Evolutionary conservation across 2,329 filamentous ascomycete species (phyloP), one percentile per base, ranked within the genome.

Genomic region (Mycosphaerella arachidis): DNA sequence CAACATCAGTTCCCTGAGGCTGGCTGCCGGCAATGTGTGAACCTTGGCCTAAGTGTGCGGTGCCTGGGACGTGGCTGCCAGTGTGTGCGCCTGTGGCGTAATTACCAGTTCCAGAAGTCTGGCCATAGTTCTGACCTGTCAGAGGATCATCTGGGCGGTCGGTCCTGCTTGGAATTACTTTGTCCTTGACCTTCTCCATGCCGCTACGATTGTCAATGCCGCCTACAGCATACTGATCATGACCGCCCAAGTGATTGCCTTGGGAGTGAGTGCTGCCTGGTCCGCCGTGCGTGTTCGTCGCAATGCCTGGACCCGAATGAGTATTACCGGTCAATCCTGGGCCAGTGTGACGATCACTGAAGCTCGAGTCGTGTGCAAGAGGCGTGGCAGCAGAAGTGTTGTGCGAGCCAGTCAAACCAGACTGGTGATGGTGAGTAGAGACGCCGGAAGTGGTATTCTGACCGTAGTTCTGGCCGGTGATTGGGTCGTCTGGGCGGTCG

Each of bases 151-250:
- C 61, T 40, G 61, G 61, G n/a, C 56, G 50, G 48, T 56, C 53
- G 16, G 58, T 50, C 29, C 61, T 48, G 52, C 56, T 58, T 40
- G 29, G 46, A 43, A 37, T 53, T 37, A 61, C 51, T 40, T 55
- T 60, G 35, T 63, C 61, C 53, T 63, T 63, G 18, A 54, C 50
- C 48, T 63, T 61, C n/a, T 63, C 61, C 58, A 61, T 57, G 30
- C 52, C 43, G 10, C 52, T 50, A 52, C 58, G 56, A 56, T 63
- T 59, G 56, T 61, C 61, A 29, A 53, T 55, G 37, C 52, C 56
- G 18, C 57, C 53, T 29, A 45, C 20, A 13, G 40, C 48, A 37
- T 33, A 52, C 48, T 57, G 55, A 48, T 27, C 24, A 30, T 53
- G 37, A 33, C 54, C 45, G 33, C 29, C 48, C 40, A 59, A 20